These are phyloP conservation scores for Globisporangium perplexum DNA, from an alignment of 352 stramenopile species.

Conservation along the genomic window DNA sequence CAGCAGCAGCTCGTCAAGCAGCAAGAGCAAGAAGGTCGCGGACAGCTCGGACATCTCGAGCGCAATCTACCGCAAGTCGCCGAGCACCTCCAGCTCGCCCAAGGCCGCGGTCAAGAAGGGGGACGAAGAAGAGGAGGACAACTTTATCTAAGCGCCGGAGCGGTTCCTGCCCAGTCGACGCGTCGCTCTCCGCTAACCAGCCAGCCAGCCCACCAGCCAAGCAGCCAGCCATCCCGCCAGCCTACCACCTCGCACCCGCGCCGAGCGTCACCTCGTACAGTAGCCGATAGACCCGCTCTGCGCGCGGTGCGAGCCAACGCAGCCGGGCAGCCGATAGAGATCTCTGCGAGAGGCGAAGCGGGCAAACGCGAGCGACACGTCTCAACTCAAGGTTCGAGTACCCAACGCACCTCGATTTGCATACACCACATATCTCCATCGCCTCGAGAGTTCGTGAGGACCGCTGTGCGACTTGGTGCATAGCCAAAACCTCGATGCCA, in stretches of 20 bases:
- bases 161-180: not conserved
- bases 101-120: constrained; percentile 16
- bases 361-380: not conserved
- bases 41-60: constrained; percentile 29
- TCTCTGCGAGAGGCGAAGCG: not conserved
- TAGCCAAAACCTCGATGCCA: too few relatives aligned
- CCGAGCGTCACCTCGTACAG: not conserved
- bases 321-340: not conserved
- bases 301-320: too few relatives aligned
- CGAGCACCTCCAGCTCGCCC: constrained; percentile 17
- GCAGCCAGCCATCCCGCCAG: too few relatives aligned
- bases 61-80: constrained; percentile 34
- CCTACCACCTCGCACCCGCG: not conserved
- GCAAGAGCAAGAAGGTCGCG: constrained; percentile 14
- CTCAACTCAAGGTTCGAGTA: not conserved
- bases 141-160: constrained; percentile 59
- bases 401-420: too few relatives aligned
- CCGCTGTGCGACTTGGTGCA: too few relatives aligned
- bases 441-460: too few relatives aligned
- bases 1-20: constrained; percentile 5
- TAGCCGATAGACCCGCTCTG: constrained; percentile 4
- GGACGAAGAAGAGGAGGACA: constrained; percentile 52
- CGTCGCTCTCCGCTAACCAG: not conserved
- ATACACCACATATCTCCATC: too few relatives aligned
- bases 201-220: not conserved